Base-by-base conservation (phyloP, 345 rosid genomes). In the Aethionema arabicum region DNA sequence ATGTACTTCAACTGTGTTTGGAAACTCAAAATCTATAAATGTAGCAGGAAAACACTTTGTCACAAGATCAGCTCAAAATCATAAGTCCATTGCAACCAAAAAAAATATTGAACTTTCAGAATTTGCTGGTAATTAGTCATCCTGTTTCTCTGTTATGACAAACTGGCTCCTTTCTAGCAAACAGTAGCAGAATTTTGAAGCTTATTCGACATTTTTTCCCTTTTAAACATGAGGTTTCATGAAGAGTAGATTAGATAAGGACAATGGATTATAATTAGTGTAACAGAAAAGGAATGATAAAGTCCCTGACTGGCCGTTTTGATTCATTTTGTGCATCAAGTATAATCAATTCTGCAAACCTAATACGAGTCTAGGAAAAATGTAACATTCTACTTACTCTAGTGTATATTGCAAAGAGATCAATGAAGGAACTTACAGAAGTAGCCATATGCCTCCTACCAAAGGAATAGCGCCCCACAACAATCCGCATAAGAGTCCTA, bases 391-490 rank as follows among this genome's bases (percentile, higher is more conserved):
- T 56, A 37, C 27, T 9, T 41, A n/a, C 9, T n/a, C 39, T 4
- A 61, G 2, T 45, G 38, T 9, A 40, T 5, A 32, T 2, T 31
- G 40, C 4, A 45, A 14, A 5, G 6, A 13, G 2, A 21, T 1
- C 12, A 49, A 14, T 6, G 9, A 31, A 16, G 11, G 31, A 69
- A 83, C 99, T 93, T 80, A 93, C 99, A 84, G 36, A 61, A 74
- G 76, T 21, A 93, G 70, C 99, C 99, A 93, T 13, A 93, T 66
- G 73, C 99, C 97, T 40, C 99, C 99, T 51, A 85, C 88, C 63
- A 90, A 60, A 40, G 99, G 99, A 16, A 93, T 62, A 6, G 96
- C 73, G 32, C 99, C 99, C 85, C 90, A 93, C 7, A 90, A 11
- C 79, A 93, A 79, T 32, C 97, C 97, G 47, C 91, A 93, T 16